Percentiles rank a stretch among this genome's conserved stretches.
phyloP scores from a whole-genome alignment of 768 basidiomycete genomes.

The Asterophora lycoperdoides region DNA sequence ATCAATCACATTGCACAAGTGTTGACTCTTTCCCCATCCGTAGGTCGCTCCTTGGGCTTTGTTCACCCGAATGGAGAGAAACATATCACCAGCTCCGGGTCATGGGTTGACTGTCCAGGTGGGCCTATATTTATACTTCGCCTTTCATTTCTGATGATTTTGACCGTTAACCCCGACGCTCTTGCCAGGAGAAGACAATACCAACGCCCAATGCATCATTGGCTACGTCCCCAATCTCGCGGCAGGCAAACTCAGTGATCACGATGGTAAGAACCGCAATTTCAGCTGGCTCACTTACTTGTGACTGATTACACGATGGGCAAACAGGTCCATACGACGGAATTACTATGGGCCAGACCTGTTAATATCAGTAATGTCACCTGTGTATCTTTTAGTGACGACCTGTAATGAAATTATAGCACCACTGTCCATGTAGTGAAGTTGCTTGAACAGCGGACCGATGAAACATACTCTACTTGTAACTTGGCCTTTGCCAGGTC shows the following conservation, averaged over 20 bases:
- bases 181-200: slow-evolving; percentile 17
- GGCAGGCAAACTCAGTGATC: slow-evolving; percentile 13
- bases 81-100: slow-evolving; percentile 17
- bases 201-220: slow-evolving; percentile 15
- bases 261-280: slow-evolving; percentile 4
- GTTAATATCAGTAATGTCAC: slow-evolving; percentile 29
- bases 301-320: not conserved
- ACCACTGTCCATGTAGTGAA: too few relatives aligned
- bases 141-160: too few relatives aligned
- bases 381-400: not conserved
- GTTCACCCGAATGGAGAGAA: slow-evolving; percentile 30
- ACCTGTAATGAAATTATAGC: too few relatives aligned
- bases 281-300: not conserved
- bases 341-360: not conserved
- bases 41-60: slow-evolving; percentile 33
- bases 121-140: too few relatives aligned
- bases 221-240: slow-evolving; percentile 19
- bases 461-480: too few relatives aligned
- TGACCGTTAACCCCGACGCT: too few relatives aligned
- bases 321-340: slow-evolving; percentile 3
- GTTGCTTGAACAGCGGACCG: too few relatives aligned
- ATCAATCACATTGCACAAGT: too few relatives aligned
- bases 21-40: not conserved
- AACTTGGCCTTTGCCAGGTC: too few relatives aligned
- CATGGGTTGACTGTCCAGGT: slow-evolving; percentile 21